A percentile compares a stretch with the other conserved stretches of the same genome.
These are phyloP conservation scores for Entomortierella beljakovae DNA, from an alignment of 192 early-diverging fungal species.

Conservation along the genomic window DNA sequence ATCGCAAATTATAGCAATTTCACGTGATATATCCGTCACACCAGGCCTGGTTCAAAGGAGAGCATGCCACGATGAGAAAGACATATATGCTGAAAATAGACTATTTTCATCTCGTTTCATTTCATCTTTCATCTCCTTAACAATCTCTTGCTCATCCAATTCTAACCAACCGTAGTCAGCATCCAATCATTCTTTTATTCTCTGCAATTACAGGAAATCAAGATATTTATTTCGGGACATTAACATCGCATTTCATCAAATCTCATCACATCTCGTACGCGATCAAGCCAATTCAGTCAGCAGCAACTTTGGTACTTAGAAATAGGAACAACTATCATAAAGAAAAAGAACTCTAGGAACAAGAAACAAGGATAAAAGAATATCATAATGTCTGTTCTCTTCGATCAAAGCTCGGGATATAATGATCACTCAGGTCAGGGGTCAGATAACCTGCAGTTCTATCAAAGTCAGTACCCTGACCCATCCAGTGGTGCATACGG, in stretches of 20 bases:
- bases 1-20: too few relatives aligned
- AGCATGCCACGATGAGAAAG: background rate
- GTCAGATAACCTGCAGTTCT: constrained; percentile 68
- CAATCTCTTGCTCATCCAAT: background rate
- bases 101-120: background rate
- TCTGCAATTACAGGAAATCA: too few relatives aligned
- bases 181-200: too few relatives aligned
- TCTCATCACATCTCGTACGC: too few relatives aligned
- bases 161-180: too few relatives aligned
- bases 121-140: background rate
- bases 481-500: constrained; percentile 38
- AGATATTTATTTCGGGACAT: too few relatives aligned
- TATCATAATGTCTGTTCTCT: constrained; percentile 32
- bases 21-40: too few relatives aligned
- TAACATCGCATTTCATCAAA: too few relatives aligned
- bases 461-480: constrained; percentile 62
- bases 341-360: background rate
- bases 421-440: constrained; percentile 31
- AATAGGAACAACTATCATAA: too few relatives aligned
- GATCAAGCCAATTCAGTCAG: too few relatives aligned
- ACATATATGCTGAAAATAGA: background rate
- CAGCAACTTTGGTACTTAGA: too few relatives aligned
- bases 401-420: constrained; percentile 32
- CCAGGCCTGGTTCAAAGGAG: too few relatives aligned
- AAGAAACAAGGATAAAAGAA: background rate